A percentile compares a stretch with the other conserved stretches of the same genome.
phyloP scores from a whole-genome alignment of 2,329 filamentous ascomycete genomes.

The Hyphodiscus sp. region DNA sequence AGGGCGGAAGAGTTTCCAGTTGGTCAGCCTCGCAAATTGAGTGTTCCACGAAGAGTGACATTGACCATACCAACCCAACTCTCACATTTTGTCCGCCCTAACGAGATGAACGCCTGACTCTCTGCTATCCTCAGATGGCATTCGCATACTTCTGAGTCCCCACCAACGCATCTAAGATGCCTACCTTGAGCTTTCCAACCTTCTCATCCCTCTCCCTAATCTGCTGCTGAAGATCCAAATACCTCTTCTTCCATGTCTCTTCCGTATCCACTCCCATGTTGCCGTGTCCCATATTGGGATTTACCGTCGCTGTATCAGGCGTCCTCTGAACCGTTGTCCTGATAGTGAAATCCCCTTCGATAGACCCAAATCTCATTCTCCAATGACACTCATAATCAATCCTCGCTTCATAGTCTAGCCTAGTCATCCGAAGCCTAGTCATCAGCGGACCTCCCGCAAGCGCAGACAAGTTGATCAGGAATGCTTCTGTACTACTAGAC shows the following conservation, averaged over 20 bases:
- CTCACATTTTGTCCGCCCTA: too few relatives aligned
- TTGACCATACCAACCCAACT: too few relatives aligned
- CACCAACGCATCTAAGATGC: slow-evolving; percentile 34
- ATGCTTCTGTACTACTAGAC: slow-evolving; percentile 45
- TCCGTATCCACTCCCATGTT: slow-evolving; percentile 16
- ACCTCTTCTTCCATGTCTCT: slow-evolving; percentile 44
- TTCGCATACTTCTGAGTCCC: slow-evolving; percentile 7
- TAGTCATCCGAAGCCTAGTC: slow-evolving; percentile 36
- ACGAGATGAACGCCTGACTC: too few relatives aligned
- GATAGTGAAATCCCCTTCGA: slow-evolving; percentile 48
- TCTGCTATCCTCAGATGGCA: not conserved
- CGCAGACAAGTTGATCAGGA: slow-evolving; percentile 53
- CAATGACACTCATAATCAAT: slow-evolving; percentile 47
- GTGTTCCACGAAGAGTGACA: not conserved
- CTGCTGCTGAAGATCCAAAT: slow-evolving; percentile 51
- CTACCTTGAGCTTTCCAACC: slow-evolving; percentile 37
- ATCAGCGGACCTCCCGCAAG: slow-evolving; percentile 50
- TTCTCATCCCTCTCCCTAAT: slow-evolving; percentile 53
- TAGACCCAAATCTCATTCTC: slow-evolving; percentile 48
- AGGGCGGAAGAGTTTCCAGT: not conserved
- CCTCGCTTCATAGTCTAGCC: slow-evolving; percentile 37
- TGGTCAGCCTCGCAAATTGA: not conserved
- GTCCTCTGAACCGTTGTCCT: slow-evolving; percentile 33
- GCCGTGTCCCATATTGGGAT: slow-evolving; percentile 9
- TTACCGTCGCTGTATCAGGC: slow-evolving; percentile 20